Evolutionary conservation across 2,329 filamentous ascomycete genomes (phyloP), one percentile per base, ranked within the genome.

Genomic region (Huntiella savannae): DNA sequence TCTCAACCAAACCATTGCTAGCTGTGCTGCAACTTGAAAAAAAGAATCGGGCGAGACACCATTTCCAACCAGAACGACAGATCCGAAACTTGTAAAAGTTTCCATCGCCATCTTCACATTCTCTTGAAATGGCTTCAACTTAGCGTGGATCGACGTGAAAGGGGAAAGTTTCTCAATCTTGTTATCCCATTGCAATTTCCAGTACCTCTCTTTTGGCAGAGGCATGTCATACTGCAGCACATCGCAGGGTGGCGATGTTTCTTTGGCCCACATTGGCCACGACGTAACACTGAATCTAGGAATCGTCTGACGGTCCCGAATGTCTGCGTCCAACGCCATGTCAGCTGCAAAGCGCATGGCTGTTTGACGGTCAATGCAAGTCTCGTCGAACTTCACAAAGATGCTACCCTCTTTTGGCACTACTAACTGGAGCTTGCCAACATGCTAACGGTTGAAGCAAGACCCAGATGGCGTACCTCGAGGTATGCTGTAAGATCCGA

Each of bases 371-470:
- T 98, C 91, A 4, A 98, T 88, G 53, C 91, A 91, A 0, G 91
- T 98, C 58, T 98, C 91, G 61, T 98, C 91, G 56, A 98, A 96
- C 64, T 98, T 98, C 74, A 98, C 96, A 4, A 91, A 91, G 0
- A 91, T 91, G 57, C 85, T 94, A 48, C 91, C 91, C 62, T 96
- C 98, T 65, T 94, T 93, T 70, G 91, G 96, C 43, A 98, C 91
- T 46, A 98, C 96, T 52, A 98, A 95, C 59, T 98, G 91, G 41
- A 98, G 70, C 66, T 98, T 98, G 64, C 98, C 91, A 28, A 28
- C 22, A 58, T 98, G 98, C 91, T 91, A 98, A 51, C 91, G 73
- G 62, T 98, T 98, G 11, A 88, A 95, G 63, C 91, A 98, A 2
- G 91, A 96, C 28, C 91, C 91, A 39, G 95, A 86, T 62, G 98